phyloP scores from a whole-genome alignment of 2,329 filamentous ascomycete genomes.

The Aspergillus fumigatus region DNA sequence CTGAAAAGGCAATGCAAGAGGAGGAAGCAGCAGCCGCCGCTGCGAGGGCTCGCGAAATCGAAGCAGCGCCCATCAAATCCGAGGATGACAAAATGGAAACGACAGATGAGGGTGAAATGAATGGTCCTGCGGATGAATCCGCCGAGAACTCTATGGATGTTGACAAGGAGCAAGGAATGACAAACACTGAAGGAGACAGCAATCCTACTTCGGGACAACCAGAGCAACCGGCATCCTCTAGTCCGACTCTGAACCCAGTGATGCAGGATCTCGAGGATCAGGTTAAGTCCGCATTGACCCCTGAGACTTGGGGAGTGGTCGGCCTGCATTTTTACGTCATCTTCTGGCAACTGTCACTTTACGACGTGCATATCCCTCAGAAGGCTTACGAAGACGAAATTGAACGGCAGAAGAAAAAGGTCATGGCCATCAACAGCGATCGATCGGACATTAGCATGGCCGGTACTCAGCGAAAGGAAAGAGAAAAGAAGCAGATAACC shows the following conservation, averaged over 20 bases:
- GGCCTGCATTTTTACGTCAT: conserved; percentile 79
- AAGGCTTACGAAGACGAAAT: conserved; percentile 75
- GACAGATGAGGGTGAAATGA: conserved; percentile 22
- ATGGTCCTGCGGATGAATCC: conserved; percentile 14
- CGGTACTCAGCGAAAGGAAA: conserved; percentile 62
- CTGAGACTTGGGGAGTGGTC: conserved; percentile 63
- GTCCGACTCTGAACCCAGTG: conserved; percentile 59
- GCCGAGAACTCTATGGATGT: conserved; percentile 31
- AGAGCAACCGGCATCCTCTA: conserved; percentile 20
- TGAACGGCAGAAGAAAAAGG: conserved; percentile 62
- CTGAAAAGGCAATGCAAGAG: conserved; percentile 32
- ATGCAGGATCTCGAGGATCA: conserved; percentile 70
- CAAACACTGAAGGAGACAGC: conserved; percentile 9
- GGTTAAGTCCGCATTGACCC: conserved; percentile 58
- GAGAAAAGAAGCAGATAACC: conserved; percentile 64
- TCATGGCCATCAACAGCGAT: conserved; percentile 64
- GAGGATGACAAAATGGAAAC: conserved; percentile 34
- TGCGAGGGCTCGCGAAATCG: conserved; percentile 19
- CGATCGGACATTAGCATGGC: conserved; percentile 67
- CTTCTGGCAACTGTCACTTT: conserved; percentile 86
- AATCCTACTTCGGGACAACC: conserved; percentile 9
- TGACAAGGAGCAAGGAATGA: conserved; percentile 25
- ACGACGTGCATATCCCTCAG: conserved; percentile 73
- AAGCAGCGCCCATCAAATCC: conserved; percentile 23
- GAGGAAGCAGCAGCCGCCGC: conserved; percentile 16